A percentile compares a stretch with the other conserved stretches of the same genome.
Conservation (phyloP, 2,329 filamentous ascomycete species). For the Zopfia rhizophila region DNA sequence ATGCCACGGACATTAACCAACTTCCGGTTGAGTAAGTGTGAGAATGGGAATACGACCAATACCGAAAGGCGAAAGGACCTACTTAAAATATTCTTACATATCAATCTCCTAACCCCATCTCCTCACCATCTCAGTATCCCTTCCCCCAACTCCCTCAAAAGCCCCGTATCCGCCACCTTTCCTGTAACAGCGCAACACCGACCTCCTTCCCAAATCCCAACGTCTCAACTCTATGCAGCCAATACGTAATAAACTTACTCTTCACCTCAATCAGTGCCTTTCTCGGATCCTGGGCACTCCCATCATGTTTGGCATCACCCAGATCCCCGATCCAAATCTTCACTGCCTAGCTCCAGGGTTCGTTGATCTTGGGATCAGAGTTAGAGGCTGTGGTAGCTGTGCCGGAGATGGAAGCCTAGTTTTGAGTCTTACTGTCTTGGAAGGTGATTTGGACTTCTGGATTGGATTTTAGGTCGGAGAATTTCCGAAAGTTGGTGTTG, state of each 20-base stretch:
- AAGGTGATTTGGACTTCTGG: constrained; percentile 57
- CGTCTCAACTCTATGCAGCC: constrained; percentile 45
- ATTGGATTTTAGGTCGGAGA: constrained; percentile 57
- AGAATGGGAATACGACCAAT: too few species aligned
- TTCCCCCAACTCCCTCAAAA: constrained; percentile 60
- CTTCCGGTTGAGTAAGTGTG: too few species aligned
- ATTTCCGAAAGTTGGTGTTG: constrained; percentile 60
- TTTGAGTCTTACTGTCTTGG: constrained; percentile 58
- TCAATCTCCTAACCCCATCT: constrained; percentile 25
- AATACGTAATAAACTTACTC: constrained; percentile 53
- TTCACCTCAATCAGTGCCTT: constrained; percentile 56
- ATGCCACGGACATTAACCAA: too few species aligned
- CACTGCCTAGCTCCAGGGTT: constrained; percentile 53
- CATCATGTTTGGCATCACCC: constrained; percentile 60
- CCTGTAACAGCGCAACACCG: constrained; percentile 50
- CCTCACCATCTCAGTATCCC: constrained; percentile 57
- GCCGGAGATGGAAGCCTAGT: constrained; percentile 61
- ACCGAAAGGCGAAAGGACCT: too few species aligned
- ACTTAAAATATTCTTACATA: too few species aligned
- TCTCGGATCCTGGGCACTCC: constrained; percentile 58
- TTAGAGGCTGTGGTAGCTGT: constrained; percentile 54
- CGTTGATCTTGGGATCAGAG: constrained; percentile 60
- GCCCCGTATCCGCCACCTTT: constrained; percentile 52
- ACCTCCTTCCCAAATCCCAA: constrained; percentile 55
- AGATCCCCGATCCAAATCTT: constrained; percentile 63